Percentiles rank a stretch among this genome's conserved stretches.
Evolutionary conservation across 2,329 filamentous ascomycete species (phyloP).

Genomic region (Xylaria sp.): DNA sequence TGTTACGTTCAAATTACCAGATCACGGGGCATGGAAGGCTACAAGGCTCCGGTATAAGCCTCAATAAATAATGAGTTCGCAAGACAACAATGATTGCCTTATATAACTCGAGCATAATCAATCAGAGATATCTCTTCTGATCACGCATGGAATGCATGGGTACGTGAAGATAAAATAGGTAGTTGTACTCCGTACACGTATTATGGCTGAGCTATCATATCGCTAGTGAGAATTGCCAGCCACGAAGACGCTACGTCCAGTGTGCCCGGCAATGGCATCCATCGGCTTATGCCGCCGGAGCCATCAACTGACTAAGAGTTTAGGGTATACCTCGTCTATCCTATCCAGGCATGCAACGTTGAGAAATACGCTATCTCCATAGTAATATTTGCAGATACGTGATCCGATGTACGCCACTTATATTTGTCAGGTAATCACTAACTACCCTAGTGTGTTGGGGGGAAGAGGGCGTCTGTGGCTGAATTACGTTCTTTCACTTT

Average conservation of each 20-base stretch:
- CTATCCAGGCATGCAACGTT: not conserved
- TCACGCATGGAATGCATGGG: too few species aligned
- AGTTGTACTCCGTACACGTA: too few species aligned
- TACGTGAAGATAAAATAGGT: too few species aligned
- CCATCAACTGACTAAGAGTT: constrained; percentile 8
- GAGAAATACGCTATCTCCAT: constrained; percentile 5
- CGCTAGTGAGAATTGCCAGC: not conserved
- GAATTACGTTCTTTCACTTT: not conserved
- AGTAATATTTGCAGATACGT: constrained; percentile 12
- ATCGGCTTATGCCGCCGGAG: constrained; percentile 7
- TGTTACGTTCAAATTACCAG: not conserved
- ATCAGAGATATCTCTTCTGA: too few species aligned
- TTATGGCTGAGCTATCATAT: too few species aligned
- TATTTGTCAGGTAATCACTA: constrained; percentile 10
- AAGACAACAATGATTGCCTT: not conserved
- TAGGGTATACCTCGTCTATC: not conserved
- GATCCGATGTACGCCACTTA: not conserved
- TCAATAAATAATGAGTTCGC: not conserved
- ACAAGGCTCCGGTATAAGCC: not conserved
- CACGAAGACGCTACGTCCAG: not conserved
- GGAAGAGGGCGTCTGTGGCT: not conserved
- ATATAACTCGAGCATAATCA: too few species aligned
- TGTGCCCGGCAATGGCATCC: not conserved
- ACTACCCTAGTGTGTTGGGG: not conserved
- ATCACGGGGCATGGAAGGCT: too few species aligned